A percentile compares a stretch with the other conserved stretches of the same genome.
Conservation (phyloP, 257 asterid genomes). For the Prunella vulgaris region DNA sequence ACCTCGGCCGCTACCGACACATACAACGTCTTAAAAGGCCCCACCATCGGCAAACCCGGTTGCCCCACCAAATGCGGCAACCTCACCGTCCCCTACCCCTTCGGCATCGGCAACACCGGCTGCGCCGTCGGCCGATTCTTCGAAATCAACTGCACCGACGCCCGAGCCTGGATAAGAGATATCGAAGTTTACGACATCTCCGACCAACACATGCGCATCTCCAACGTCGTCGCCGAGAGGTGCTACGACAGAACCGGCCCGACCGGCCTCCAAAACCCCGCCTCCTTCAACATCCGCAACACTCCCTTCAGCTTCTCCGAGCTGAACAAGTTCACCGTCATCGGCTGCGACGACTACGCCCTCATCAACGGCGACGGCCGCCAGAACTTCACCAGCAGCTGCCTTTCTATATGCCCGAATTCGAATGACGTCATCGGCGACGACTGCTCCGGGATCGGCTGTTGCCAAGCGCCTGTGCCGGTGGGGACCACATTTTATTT, state of each 20-base stretch:
- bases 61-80: too few relatives aligned
- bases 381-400: constrained; percentile 40
- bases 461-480: constrained; percentile 65
- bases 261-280: not conserved
- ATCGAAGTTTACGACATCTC: constrained; percentile 39
- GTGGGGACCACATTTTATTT: constrained; percentile 27
- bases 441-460: constrained; percentile 58
- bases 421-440: constrained; percentile 36
- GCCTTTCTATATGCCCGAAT: constrained; percentile 38
- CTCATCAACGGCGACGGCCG: constrained; percentile 19
- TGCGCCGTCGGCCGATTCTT: constrained; percentile 24
- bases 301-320: constrained; percentile 50
- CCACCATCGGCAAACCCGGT: too few relatives aligned
- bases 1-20: too few relatives aligned
- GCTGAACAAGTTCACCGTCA: constrained; percentile 40
- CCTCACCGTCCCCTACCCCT: too few relatives aligned
- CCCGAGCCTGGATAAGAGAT: constrained; percentile 23
- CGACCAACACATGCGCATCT: constrained; percentile 41
- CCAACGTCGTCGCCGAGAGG: constrained; percentile 35
- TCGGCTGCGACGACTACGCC: constrained; percentile 64
- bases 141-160: constrained; percentile 45
- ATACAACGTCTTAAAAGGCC: too few relatives aligned
- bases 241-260: constrained; percentile 43
- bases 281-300: constrained; percentile 23
- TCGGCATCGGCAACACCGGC: constrained; percentile 43